Conservation (phyloP, 805 yeast species). For the Schwanniomyces vanrijiae region DNA sequence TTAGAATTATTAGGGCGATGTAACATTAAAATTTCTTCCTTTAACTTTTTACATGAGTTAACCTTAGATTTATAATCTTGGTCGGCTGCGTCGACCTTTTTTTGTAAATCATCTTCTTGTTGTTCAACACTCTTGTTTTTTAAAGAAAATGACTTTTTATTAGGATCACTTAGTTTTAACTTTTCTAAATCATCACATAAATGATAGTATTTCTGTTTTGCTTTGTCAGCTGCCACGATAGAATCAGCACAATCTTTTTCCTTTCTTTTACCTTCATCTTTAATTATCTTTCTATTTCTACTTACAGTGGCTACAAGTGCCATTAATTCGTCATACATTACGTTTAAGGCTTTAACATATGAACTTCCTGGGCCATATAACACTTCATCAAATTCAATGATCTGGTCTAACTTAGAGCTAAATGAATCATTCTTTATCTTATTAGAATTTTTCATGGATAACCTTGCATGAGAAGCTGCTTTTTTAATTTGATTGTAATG, state of each 20-base stretch:
- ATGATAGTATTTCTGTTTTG: conserved; percentile 69
- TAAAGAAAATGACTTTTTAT: conserved; percentile 77
- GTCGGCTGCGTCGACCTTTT: conserved; percentile 83
- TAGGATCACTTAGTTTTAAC: conserved; percentile 76
- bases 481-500: conserved; percentile 74
- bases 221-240: conserved; percentile 82
- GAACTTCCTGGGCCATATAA: conserved; percentile 66
- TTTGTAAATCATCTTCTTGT: conserved; percentile 83
- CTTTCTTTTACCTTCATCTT: conserved; percentile 77
- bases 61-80: conserved; percentile 82
- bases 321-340: conserved; percentile 81
- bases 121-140: conserved; percentile 80
- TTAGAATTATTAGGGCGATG: conserved; percentile 78
- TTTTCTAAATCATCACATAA: conserved; percentile 86
- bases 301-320: conserved; percentile 71
- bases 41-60: conserved; percentile 64
- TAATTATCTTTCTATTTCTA: conserved; percentile 69
- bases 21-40: conserved; percentile 67
- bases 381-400: conserved; percentile 78
- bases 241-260: conserved; percentile 87
- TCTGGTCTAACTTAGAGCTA: conserved; percentile 60
- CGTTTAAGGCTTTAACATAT: conserved; percentile 74
- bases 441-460: conserved; percentile 42
- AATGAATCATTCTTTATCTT: conserved; percentile 65
- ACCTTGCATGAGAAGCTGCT: conserved; percentile 57